These are phyloP conservation scores for Brassica rapa DNA, from an alignment of 345 rosid genomes.

Conservation along the genomic window DNA sequence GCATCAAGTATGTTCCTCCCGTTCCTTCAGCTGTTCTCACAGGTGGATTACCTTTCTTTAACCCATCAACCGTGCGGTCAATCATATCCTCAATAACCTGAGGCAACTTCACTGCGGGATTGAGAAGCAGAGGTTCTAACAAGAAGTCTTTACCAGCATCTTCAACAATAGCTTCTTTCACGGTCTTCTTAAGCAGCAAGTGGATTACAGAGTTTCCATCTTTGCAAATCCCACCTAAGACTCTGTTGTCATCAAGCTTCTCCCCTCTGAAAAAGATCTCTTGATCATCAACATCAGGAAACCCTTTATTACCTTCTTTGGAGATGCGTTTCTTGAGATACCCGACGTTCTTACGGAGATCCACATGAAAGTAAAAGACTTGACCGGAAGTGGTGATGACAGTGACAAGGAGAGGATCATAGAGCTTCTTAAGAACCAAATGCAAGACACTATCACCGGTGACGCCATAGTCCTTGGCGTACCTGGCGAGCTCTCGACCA, in stretches of 20 bases:
- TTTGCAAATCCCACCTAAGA: conserved; percentile 55
- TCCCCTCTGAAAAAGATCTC: conserved; percentile 73
- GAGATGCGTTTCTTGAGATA: conserved; percentile 71
- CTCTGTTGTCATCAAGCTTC: conserved; percentile 65
- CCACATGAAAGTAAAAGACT: conserved; percentile 68
- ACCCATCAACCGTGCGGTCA: conserved; percentile 57
- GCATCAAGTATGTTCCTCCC: conserved; percentile 87
- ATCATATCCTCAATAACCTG: conserved; percentile 58
- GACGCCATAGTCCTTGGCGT: conserved; percentile 73
- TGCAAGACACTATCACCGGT: conserved; percentile 76
- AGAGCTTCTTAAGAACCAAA: conserved; percentile 70
- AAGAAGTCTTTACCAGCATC: conserved; percentile 37
- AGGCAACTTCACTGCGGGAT: conserved; percentile 51
- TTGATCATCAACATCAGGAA: conserved; percentile 66
- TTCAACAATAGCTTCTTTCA: conserved; percentile 20
- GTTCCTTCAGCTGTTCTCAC: conserved; percentile 75
- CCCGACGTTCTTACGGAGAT: conserved; percentile 62
- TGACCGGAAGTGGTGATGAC: conserved; percentile 65
- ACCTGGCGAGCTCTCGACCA: conserved; percentile 79
- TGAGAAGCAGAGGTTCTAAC: conserved; percentile 55
- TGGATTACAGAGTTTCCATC: conserved; percentile 70
- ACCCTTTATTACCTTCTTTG: conserved; percentile 59
- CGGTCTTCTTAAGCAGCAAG: conserved; percentile 70
- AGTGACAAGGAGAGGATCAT: conserved; percentile 67
- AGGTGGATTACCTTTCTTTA: conserved; percentile 63